Evolutionary conservation across 495 filamentous ascomycete species (phyloP), one percentile per base, ranked within the genome.

Genomic region (Coniosporium apollinis): DNA sequence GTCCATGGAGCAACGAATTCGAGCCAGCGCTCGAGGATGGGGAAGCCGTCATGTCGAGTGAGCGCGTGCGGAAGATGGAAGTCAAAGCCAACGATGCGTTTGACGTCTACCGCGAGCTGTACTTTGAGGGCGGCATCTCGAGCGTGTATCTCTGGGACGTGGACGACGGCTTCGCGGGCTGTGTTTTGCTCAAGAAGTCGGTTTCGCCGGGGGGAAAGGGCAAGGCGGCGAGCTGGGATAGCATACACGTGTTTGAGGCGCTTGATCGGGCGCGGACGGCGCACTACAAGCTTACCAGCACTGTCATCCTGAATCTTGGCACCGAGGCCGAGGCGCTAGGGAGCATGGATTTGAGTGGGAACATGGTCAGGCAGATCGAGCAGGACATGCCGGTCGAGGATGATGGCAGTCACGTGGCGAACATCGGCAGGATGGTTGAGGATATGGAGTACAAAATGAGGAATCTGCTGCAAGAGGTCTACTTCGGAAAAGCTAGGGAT

Each of bases 391-490:
- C 80, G 4, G 80, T 94, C 10, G 81, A 87, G 39, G 82, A 76
- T 45, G 91, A 97, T 59, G 75, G 74, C 30, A 83, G 80, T 57
- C 89, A 99, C 61, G 84, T 99, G 43, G 80, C 80, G 33, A 99
- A 99, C 55, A 83, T 96, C 43, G 89, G 89, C 26, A 56, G 39
- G 56, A 65, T 99, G 50, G 87, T 99, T 30, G 89, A 99, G 65
- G 91, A 99, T 62, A 94, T 99, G 87, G 89, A 99, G 62, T 67
- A 94, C 55, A 93, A 94, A 71, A 99, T 99, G 91, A 75, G 89
- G 33, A 99, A 96, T 55, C 57, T 96, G 57, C 65, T 99, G 53
- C 91, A 96, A 66, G 89, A 99, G 62, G 89, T 99, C 33, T 99
- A 99, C 60, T 99, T 99, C 57, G 89, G 89, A 42, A 99, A 99